phyloP scores from a whole-genome alignment of 257 asterid genomes.

The Nicotiana benthamiana region DNA sequence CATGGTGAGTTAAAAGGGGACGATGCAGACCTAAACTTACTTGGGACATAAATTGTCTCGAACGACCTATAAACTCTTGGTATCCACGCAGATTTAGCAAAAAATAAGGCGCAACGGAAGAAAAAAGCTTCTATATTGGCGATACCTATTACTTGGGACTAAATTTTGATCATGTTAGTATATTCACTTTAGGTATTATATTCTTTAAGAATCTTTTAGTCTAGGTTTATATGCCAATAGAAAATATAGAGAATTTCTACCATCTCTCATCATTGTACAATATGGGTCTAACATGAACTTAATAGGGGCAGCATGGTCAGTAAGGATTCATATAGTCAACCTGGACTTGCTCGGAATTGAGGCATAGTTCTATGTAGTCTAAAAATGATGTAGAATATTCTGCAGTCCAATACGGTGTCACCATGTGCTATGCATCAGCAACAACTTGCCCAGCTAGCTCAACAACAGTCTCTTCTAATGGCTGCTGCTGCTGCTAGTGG shows the following conservation, averaged over 20 bases:
- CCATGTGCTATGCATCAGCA: slow-evolving; percentile 72
- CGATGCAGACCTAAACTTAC: neutral
- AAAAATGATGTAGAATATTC: neutral
- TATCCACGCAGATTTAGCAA: neutral
- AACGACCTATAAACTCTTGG: neutral
- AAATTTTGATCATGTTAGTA: neutral
- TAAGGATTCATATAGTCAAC: neutral
- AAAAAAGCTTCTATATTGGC: neutral
- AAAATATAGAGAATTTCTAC: neutral
- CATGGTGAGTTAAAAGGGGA: neutral
- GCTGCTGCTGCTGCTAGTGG: slow-evolving; percentile 41
- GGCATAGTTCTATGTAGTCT: neutral
- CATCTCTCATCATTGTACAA: too few species aligned
- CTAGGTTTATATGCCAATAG: neutral
- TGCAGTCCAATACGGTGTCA: slow-evolving; percentile 63
- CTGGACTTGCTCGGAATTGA: neutral
- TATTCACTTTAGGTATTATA: neutral
- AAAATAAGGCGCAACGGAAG: neutral
- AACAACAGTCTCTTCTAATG: slow-evolving; percentile 68
- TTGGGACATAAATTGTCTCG: neutral
- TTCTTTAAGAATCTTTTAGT: neutral
- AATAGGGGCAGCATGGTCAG: neutral
- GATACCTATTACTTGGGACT: neutral
- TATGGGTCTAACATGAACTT: neutral
- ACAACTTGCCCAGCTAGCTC: slow-evolving; percentile 78